phyloP scores from a whole-genome alignment of 2,329 filamentous ascomycete species.

The Scolecobasidium constrictum region DNA sequence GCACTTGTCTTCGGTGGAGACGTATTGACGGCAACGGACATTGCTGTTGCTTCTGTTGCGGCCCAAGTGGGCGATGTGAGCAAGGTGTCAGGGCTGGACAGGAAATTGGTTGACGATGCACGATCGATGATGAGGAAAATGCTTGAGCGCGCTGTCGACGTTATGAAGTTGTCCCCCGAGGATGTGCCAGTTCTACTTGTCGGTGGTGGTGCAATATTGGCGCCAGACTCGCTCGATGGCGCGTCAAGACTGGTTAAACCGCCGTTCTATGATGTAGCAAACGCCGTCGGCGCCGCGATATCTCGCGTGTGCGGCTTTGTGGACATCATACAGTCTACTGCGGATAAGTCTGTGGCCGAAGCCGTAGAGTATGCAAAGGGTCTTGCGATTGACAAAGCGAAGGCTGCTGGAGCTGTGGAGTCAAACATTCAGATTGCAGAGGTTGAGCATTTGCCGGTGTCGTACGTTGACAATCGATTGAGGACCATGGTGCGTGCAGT shows the following conservation, averaged over 20 bases:
- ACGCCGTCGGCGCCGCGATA: conserved; percentile 43
- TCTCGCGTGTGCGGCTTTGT: conserved; percentile 15
- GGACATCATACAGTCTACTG: conserved; percentile 29
- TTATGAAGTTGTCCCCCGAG: conserved; percentile 52
- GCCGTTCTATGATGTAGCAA: conserved; percentile 48
- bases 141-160: conserved; percentile 47
- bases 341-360: conserved; percentile 15
- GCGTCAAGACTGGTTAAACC: conserved; percentile 47
- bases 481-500: conserved; percentile 45
- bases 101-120: conserved; percentile 27
- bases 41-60: conserved; percentile 28
- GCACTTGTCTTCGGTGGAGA: conserved; percentile 47
- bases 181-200: conserved; percentile 51
- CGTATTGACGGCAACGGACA: conserved; percentile 49
- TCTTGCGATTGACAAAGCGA: conserved; percentile 33
- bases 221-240: conserved; percentile 43
- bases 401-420: conserved; percentile 34
- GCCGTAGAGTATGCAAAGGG: conserved; percentile 13
- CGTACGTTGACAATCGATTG: conserved; percentile 41
- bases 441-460: conserved; percentile 43
- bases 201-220: conserved; percentile 51
- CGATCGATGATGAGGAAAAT: conserved; percentile 35
- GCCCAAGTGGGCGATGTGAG: conserved; percentile 32
- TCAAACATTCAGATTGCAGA: conserved; percentile 39
- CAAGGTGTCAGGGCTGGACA: conserved; percentile 24